Conservation (phyloP, 345 rosid genomes). For the Arabis alpina region DNA sequence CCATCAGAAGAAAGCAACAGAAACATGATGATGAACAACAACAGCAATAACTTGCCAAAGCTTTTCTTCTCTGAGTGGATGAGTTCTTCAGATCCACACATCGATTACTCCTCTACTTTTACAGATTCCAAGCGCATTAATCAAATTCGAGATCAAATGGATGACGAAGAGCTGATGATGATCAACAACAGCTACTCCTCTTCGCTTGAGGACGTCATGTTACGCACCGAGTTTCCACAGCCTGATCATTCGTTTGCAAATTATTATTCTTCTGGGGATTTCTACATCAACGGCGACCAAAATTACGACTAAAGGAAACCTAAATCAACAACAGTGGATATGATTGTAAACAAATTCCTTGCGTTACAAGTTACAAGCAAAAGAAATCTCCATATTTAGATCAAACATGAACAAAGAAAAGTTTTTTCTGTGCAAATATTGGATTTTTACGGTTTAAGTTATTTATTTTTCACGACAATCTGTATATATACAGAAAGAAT, state of each 20-base stretch:
- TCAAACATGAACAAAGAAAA: constrained; percentile 22
- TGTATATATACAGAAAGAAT: constrained; percentile 34
- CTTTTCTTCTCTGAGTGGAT: constrained; percentile 82
- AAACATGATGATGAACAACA: constrained; percentile 33
- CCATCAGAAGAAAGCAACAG: constrained; percentile 32
- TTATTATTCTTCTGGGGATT: constrained; percentile 45
- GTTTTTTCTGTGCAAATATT: not conserved
- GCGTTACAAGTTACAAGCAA: not conserved
- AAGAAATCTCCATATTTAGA: not conserved
- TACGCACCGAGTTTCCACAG: constrained; percentile 51
- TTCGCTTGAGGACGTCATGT: constrained; percentile 47
- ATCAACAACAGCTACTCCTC: constrained; percentile 32
- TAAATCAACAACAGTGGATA: not conserved
- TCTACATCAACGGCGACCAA: constrained; percentile 51
- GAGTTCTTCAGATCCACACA: constrained; percentile 42
- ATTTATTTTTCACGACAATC: constrained; percentile 23
- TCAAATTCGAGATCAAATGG: constrained; percentile 36
- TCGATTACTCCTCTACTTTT: constrained; percentile 27
- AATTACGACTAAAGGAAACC: constrained; percentile 46
- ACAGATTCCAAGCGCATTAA: constrained; percentile 31
- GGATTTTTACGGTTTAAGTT: constrained; percentile 4
- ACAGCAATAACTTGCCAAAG: constrained; percentile 50
- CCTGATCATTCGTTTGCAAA: constrained; percentile 56
- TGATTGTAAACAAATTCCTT: not conserved
- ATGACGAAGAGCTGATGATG: constrained; percentile 29